Conservation (phyloP, 140 eudicot genomes). For the Stevia rebaudiana region DNA sequence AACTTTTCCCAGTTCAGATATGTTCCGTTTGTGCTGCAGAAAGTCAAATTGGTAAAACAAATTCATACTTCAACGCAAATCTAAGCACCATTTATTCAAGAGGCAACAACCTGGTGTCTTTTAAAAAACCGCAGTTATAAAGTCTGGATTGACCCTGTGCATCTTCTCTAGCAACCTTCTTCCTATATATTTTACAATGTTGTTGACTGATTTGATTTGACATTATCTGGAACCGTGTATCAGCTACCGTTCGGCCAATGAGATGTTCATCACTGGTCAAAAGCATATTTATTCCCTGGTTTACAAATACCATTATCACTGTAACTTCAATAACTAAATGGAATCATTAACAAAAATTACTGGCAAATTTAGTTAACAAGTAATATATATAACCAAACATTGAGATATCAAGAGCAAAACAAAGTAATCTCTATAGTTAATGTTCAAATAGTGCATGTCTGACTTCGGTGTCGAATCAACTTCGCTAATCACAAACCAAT, state of each 20-base stretch:
- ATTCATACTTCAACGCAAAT: conserved; percentile 1
- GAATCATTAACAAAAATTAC: not conserved
- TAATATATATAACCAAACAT: not conserved
- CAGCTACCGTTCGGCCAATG: conserved; percentile 72
- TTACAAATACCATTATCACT: conserved; percentile 24
- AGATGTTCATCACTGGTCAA: conserved; percentile 68
- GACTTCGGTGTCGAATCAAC: conserved; percentile 2
- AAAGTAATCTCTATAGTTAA: not conserved
- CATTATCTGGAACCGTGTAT: conserved; percentile 50
- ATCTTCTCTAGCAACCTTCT: conserved; percentile 50
- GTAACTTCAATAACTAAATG: conserved; percentile 7
- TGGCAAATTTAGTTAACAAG: not conserved
- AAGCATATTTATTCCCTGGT: conserved; percentile 79
- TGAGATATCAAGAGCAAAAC: too few species aligned
- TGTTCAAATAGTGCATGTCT: not conserved
- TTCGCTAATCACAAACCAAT: not conserved
- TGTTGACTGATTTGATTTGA: conserved; percentile 65
- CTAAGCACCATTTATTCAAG: conserved; percentile 1
- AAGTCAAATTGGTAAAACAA: conserved; percentile 21
- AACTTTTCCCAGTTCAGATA: conserved; percentile 74
- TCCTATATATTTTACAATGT: conserved; percentile 77
- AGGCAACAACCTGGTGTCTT: conserved; percentile 67
- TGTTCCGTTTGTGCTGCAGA: conserved; percentile 91
- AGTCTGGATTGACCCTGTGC: conserved; percentile 42
- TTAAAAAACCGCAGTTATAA: conserved; percentile 45